Conservation (phyloP, 306 rosid species). For the Carpinus fangiana region DNA sequence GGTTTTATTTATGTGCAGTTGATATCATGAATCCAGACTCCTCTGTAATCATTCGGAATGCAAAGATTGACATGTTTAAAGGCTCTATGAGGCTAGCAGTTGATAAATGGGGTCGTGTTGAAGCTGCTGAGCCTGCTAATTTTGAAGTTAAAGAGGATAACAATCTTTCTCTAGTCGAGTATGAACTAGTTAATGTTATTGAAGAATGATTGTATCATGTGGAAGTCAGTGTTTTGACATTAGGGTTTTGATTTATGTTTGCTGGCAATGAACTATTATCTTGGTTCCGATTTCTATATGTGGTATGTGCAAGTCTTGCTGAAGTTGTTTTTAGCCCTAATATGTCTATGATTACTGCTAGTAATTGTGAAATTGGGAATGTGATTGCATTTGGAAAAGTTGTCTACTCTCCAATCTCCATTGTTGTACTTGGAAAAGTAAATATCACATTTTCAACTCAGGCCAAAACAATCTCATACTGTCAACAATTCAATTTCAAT, state of each 20-base stretch:
- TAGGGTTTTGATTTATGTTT: conserved; percentile 34
- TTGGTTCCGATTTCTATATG: conserved; percentile 36
- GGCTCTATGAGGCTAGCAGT: conserved; percentile 93
- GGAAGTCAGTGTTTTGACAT: conserved; percentile 34
- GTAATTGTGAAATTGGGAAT: conserved; percentile 4
- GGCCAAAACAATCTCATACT: background rate
- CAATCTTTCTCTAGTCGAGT: conserved; percentile 85
- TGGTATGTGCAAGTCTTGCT: conserved; percentile 41
- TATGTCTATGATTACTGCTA: conserved; percentile 25
- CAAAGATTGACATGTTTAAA: conserved; percentile 94
- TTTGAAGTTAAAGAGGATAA: conserved; percentile 78
- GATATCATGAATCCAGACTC: conserved; percentile 61
- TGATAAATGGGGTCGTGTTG: conserved; percentile 89
- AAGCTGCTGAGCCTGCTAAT: conserved; percentile 62
- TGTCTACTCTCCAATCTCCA: background rate
- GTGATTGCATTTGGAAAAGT: background rate
- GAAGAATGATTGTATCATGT: conserved; percentile 47
- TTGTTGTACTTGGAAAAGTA: background rate
- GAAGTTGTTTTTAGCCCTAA: conserved; percentile 30
- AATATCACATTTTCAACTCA: background rate
- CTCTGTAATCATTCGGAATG: conserved; percentile 70
- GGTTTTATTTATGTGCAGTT: conserved; percentile 46
- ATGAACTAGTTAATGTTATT: conserved; percentile 75
- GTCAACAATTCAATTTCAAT: background rate
- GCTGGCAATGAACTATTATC: conserved; percentile 37